A percentile compares a stretch with the other conserved stretches of the same genome.
These are phyloP conservation scores for Streptanthus diversifolius DNA, from an alignment of 345 rosid species.

Conservation along the genomic window DNA sequence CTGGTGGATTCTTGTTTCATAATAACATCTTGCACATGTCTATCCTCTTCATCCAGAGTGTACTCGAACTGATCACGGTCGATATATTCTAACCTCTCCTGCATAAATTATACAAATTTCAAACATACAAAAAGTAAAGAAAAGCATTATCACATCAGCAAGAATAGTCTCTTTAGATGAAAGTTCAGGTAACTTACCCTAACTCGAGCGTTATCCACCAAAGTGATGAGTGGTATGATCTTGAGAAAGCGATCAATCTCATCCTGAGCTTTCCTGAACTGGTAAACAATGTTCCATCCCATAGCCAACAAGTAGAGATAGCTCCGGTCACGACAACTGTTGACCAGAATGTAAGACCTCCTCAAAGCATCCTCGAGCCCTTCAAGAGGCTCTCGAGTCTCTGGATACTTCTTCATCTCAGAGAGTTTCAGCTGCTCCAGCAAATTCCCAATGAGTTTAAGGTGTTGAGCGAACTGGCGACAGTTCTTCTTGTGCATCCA, in stretches of 20 bases:
- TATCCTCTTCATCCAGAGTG: conserved; percentile 88
- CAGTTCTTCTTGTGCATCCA: conserved; percentile 97
- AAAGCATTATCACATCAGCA: background rate
- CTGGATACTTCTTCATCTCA: conserved; percentile 89
- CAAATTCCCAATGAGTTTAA: conserved; percentile 85
- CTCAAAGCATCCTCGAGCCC: conserved; percentile 93
- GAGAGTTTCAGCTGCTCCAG: conserved; percentile 85
- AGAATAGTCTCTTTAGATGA: background rate
- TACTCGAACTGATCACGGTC: conserved; percentile 91
- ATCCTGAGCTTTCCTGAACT: conserved; percentile 87
- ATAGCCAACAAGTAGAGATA: conserved; percentile 91
- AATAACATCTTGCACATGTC: conserved; percentile 77
- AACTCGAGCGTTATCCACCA: conserved; percentile 92
- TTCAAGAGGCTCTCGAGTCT: conserved; percentile 94
- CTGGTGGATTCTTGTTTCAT: conserved; percentile 65
- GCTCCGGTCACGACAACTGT: conserved; percentile 88
- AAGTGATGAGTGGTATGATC: conserved; percentile 89
- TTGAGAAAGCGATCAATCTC: conserved; percentile 93
- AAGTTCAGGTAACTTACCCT: conserved; percentile 44
- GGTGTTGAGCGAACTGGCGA: conserved; percentile 87
- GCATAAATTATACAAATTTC: conserved; percentile 9
- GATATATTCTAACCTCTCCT: conserved; percentile 86
- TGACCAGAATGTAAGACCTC: conserved; percentile 73
- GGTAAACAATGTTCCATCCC: conserved; percentile 99
- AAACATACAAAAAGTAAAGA: background rate